Conservation (phyloP, 768 basidiomycete genomes). For the Mrakia gelida region DNA sequence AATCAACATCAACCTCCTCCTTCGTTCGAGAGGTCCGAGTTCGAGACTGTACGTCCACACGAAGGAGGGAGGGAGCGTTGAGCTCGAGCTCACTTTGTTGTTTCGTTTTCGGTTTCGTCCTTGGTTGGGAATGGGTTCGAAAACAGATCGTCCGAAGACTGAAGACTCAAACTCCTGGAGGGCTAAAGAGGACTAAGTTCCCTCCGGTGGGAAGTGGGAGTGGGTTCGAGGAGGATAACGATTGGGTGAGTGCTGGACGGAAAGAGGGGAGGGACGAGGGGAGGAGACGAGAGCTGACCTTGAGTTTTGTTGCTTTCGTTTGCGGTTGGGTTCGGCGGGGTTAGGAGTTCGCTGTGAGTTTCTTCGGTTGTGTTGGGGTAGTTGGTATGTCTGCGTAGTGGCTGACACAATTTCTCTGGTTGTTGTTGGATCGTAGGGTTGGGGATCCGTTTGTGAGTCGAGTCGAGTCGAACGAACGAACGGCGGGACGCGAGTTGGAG, state of each 20-base stretch:
- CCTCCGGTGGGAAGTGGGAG: neutral
- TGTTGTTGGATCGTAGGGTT: conserved; percentile 44
- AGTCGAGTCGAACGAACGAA: conserved; percentile 44
- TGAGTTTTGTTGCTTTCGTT: neutral
- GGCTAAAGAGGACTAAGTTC: conserved; percentile 21
- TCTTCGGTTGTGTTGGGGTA: too few species aligned
- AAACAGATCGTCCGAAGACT: conserved; percentile 25
- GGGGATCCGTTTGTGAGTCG: conserved; percentile 53
- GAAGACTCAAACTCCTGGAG: conserved; percentile 21
- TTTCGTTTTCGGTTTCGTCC: neutral
- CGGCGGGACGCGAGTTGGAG: conserved; percentile 39
- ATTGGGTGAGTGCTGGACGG: conserved; percentile 9
- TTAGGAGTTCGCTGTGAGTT: conserved; percentile 22
- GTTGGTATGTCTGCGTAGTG: too few species aligned
- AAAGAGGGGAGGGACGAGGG: neutral
- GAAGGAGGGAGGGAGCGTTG: neutral
- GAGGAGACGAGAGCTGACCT: neutral
- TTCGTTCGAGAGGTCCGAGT: conserved; percentile 30
- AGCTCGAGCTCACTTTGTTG: conserved; percentile 6
- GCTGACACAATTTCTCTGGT: neutral
- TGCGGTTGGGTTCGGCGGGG: too few species aligned
- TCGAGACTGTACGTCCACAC: conserved; percentile 29
- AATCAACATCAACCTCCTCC: conserved; percentile 17
- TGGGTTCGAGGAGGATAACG: conserved; percentile 12
- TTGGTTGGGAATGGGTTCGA: too few species aligned